Percentiles rank a stretch among this genome's conserved stretches.
phyloP scores from a whole-genome alignment of 2,329 filamentous ascomycete genomes.

The Colletotrichum navitas region DNA sequence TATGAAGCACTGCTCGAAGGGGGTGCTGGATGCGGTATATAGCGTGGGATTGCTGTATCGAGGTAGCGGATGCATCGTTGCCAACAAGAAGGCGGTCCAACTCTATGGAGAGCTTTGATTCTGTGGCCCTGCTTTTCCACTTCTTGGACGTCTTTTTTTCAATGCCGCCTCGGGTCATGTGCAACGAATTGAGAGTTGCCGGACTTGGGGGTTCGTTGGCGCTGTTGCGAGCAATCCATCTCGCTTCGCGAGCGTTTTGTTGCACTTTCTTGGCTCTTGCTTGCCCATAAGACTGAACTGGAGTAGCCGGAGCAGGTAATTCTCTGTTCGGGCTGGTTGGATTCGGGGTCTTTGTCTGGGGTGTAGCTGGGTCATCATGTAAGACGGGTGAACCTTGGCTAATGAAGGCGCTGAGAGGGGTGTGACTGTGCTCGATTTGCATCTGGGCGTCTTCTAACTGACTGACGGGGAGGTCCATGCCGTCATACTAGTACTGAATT shows the following conservation, averaged over 20 bases:
- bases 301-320: neutral
- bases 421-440: slow-evolving; percentile 4
- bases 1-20: slow-evolving; percentile 14
- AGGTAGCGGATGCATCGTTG: neutral
- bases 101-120: slow-evolving; percentile 21
- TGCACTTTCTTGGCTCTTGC: neutral
- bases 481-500: too few relatives aligned
- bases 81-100: slow-evolving; percentile 29
- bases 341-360: neutral
- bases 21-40: slow-evolving; percentile 22
- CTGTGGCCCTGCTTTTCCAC: slow-evolving; percentile 13
- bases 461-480: slow-evolving; percentile 9
- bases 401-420: neutral
- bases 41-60: neutral
- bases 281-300: neutral
- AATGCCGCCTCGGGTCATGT: neutral
- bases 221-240: neutral
- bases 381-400: neutral
- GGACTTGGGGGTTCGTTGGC: slow-evolving; percentile 3
- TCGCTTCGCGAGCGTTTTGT: neutral
- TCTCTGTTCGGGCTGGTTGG: too few relatives aligned
- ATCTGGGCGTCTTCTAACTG: slow-evolving; percentile 10
- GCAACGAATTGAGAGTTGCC: neutral
- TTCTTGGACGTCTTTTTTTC: slow-evolving; percentile 21
- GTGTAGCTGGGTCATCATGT: neutral